Evolutionary conservation across 352 stramenopile genomes (phyloP), one percentile per base, ranked within the genome.

Genomic region (Aphanomyces euteiches): DNA sequence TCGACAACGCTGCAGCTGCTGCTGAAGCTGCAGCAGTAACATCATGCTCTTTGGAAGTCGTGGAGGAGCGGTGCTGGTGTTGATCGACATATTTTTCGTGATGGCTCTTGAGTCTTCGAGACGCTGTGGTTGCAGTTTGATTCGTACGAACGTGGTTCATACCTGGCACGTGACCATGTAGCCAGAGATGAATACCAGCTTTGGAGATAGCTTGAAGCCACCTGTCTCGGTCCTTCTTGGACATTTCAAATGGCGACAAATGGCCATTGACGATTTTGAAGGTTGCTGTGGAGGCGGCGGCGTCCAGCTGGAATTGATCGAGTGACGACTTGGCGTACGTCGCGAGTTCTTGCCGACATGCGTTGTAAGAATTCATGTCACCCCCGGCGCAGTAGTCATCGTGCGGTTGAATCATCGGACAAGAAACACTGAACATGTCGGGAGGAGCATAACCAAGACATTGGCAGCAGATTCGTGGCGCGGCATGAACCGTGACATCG

Each of bases 201-300:
- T 21, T 21, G 8, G 17, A 19, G 15, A 60, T 12, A 17, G 19
- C 17, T 60, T 66, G 17, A n/a, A 66, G 15, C 57, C 57, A 66
- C 34, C 1, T 47, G 48, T n/a, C 13, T 56, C 41, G 57, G 8
- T 66, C 57, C 53, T n/a, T n/a, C 15, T 15, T 54, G 15, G 17
- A 0, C 38, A 66, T 57, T 7, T 66, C 57, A n/a, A 47, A 53
- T 56, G 38, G 38, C 41, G 57, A 66, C 41, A 53, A 13, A 36
- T 66, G 41, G 15, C 8, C 34, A 66, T 66, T 47, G 41, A 66
- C 57, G 53, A 66, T 48, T 36, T 66, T 53, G 57, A 36, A 58
- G 15, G 50, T 58, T 8, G 50, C 50, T 28, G 21, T 3, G 21
- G 50, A 58, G 7, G 50, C 50, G 17, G 21, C 21, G 15, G 21